A percentile compares a stretch with the other conserved stretches of the same genome.
Evolutionary conservation across 83 land plant genomes (phyloP).

Genomic region (Thuja plicata): DNA sequence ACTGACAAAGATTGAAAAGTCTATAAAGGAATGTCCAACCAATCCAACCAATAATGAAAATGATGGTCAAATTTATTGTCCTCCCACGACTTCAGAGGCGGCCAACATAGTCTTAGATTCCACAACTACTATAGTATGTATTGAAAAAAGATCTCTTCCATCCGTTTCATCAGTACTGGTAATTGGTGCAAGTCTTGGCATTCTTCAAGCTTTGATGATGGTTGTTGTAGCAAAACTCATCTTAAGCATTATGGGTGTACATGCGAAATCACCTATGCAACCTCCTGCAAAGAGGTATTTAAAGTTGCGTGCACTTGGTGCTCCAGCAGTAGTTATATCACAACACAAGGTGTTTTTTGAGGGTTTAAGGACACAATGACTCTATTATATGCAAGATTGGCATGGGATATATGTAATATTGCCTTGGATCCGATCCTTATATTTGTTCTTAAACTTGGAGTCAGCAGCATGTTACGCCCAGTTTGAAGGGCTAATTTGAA

Average conservation of each 20-base stretch:
- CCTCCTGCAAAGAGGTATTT: no score
- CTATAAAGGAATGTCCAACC: not conserved
- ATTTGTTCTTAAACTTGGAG: constrained; percentile 62
- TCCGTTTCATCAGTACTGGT: constrained; percentile 77
- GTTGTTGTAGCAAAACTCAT: constrained; percentile 42
- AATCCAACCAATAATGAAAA: not conserved
- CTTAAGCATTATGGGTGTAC: constrained; percentile 65
- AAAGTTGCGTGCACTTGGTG: constrained; percentile 1
- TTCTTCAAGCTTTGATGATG: constrained; percentile 58
- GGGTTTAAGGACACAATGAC: constrained; percentile 79
- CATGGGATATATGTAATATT: constrained; percentile 71
- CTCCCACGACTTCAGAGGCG: not conserved
- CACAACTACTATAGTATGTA: not conserved
- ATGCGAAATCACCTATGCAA: constrained; percentile 38
- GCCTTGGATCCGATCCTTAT: constrained; percentile 78
- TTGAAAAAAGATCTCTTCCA: constrained; percentile 46
- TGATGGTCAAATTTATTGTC: not conserved
- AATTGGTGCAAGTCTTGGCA: constrained; percentile 60
- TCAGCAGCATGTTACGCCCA: no score
- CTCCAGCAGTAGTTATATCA: constrained; percentile 85
- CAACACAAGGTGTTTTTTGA: constrained; percentile 84
- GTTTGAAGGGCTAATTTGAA: no score
- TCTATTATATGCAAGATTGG: constrained; percentile 11
- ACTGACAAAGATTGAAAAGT: not conserved
- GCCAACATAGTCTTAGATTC: not conserved